Evolutionary conservation across 495 filamentous ascomycete genomes (phyloP), one percentile per base, ranked within the genome.

Genomic region (Xylaria acuta): DNA sequence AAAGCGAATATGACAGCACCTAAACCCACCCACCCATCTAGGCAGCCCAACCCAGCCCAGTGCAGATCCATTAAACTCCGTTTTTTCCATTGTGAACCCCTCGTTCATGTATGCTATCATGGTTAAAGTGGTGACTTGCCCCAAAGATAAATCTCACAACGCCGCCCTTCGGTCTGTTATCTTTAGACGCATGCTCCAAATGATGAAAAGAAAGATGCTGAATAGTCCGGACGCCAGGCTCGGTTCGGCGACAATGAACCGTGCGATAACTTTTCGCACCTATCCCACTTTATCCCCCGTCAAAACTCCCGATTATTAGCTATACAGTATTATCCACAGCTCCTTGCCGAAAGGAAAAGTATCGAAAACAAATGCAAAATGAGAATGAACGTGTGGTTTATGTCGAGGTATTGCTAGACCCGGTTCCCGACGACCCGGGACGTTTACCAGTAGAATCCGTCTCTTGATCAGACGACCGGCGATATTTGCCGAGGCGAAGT

Each of bases 401-500:
- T 63, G 75, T 60, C 30, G 77, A 77, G 34, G 70, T 65, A 38
- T 36, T 74, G 38, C 74, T 79, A 38, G 77, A 79, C 32, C 64
- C 75, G 0, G 74, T 75, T 47, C 74, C 77, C 22, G 77, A 76
- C 58, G 77, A 77, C 8, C 73, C 72, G 36, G 74, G 74, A 32
- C 77, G 75, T 54, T 76, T 79, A 36, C 74, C 69, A 7, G 75
- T 67, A 36, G 72, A 76, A n/a, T 79, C 75, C 27, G 73, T 75
- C n/a, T 79, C 77, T 63, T 69, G 75, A 54, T 77, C 75, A 20
- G 74, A 79, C 4, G 60, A 47, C 14, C 74, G 69, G 63, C 74
- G 77, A 54, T 76, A 77, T 47, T 67, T 77, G 27, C 63, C 22
- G 36, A 88, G 69, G 69, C 85, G 74, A 43, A 94, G 84, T 76